These are phyloP conservation scores for Lichtheimia ornata DNA, from an alignment of 371 early-diverging fungal species.

Conservation along the genomic window DNA sequence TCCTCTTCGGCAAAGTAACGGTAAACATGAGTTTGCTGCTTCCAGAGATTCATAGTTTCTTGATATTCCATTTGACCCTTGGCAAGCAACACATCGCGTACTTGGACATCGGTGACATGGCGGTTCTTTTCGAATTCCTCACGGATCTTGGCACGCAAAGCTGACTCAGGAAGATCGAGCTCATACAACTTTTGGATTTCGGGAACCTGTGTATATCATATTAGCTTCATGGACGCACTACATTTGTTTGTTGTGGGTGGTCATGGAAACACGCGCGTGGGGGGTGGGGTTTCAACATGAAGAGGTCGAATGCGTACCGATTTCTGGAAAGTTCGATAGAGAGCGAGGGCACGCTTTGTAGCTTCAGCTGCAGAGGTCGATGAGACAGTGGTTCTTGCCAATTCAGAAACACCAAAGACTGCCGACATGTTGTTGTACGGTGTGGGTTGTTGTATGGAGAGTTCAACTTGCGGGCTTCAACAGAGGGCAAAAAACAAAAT, in stretches of 20 bases:
- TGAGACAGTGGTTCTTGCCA: slow-evolving; percentile 60
- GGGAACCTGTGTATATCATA: slow-evolving; percentile 60
- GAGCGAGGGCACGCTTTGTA: slow-evolving; percentile 54
- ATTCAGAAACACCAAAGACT: slow-evolving; percentile 42
- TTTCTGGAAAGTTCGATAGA: slow-evolving; percentile 73
- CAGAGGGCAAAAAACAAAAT: slow-evolving; percentile 1
- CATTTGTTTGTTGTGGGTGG: not conserved
- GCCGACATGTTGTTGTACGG: slow-evolving; percentile 22
- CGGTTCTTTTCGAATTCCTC: slow-evolving; percentile 91
- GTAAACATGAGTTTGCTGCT: slow-evolving; percentile 89
- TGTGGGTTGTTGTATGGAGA: not conserved
- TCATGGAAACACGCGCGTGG: not conserved
- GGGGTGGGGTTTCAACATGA: too few relatives aligned
- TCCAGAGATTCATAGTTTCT: slow-evolving; percentile 96
- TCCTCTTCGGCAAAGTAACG: slow-evolving; percentile 86
- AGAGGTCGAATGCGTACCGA: slow-evolving; percentile 40
- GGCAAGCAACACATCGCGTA: slow-evolving; percentile 83
- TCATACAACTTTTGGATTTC: slow-evolving; percentile 79
- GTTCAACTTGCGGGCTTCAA: slow-evolving; percentile 1
- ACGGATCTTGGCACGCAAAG: slow-evolving; percentile 85
- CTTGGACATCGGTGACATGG: slow-evolving; percentile 74
- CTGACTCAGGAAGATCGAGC: slow-evolving; percentile 73
- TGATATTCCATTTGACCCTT: slow-evolving; percentile 90
- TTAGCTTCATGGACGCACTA: not conserved
- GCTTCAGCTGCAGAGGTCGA: slow-evolving; percentile 62